Percentiles rank a stretch among this genome's conserved stretches.
phyloP scores from a whole-genome alignment of 2,329 filamentous ascomycete genomes.

The Hymenoscyphus fructigenus region DNA sequence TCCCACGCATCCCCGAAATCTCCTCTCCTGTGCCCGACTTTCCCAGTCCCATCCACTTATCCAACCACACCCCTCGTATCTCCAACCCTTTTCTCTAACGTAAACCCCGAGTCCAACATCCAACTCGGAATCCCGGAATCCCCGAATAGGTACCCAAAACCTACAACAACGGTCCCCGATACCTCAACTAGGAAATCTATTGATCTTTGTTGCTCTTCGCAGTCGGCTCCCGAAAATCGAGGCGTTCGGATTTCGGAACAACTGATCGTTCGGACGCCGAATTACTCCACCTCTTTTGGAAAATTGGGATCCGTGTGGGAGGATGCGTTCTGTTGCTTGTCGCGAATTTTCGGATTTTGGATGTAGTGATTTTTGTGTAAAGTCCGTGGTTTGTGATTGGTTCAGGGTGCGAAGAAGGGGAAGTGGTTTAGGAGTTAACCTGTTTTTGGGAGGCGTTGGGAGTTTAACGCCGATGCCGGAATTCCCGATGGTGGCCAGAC shows the following conservation, averaged over 20 bases:
- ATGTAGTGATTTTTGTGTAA: background rate
- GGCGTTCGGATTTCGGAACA: background rate
- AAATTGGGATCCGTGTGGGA: background rate
- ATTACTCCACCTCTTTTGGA: background rate
- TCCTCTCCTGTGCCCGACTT: too few relatives aligned
- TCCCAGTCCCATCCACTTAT: background rate
- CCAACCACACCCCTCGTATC: background rate
- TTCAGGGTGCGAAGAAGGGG: too few relatives aligned
- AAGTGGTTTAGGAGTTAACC: background rate
- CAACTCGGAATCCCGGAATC: background rate
- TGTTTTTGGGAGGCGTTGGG: background rate
- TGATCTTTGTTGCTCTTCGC: background rate
- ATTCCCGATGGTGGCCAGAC: background rate
- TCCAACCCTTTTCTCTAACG: background rate
- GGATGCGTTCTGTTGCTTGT: background rate
- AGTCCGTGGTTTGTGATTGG: background rate
- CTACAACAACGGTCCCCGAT: background rate
- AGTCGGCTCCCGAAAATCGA: constrained; percentile 3
- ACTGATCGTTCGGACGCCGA: background rate
- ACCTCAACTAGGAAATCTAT: background rate
- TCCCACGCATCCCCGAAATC: too few relatives aligned
- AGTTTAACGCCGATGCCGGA: background rate
- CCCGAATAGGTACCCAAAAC: background rate
- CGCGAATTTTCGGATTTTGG: constrained; percentile 1
- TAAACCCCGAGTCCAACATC: background rate